A percentile compares a stretch with the other conserved stretches of the same genome.
Evolutionary conservation across 2,329 filamentous ascomycete genomes (phyloP).

Genomic region (Fusarium continuum): DNA sequence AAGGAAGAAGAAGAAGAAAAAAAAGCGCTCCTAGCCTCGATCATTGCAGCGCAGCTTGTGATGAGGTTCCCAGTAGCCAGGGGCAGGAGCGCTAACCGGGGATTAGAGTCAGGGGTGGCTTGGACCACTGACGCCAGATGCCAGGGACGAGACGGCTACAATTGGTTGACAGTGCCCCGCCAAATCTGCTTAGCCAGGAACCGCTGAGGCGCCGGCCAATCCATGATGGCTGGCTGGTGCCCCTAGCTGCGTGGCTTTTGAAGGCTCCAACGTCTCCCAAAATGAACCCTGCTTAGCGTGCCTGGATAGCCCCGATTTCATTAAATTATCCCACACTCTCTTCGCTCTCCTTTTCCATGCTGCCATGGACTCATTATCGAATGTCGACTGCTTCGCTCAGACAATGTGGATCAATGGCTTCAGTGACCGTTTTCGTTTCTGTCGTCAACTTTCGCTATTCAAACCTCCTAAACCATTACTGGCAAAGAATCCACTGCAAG

Average conservation of each 20-base stretch:
- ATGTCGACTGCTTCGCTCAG: neutral
- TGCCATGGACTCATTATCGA: slow-evolving; percentile 5
- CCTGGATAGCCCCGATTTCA: slow-evolving; percentile 11
- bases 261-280: slow-evolving; percentile 18
- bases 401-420: neutral
- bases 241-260: slow-evolving; percentile 10
- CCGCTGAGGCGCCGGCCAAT: slow-evolving; percentile 33
- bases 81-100: slow-evolving; percentile 12
- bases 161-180: slow-evolving; percentile 33
- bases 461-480: no score
- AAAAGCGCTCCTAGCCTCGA: neutral
- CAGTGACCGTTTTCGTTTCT: neutral
- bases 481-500: no score
- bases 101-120: slow-evolving; percentile 15
- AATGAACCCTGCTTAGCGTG: slow-evolving; percentile 7
- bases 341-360: slow-evolving; percentile 20
- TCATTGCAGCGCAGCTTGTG: neutral
- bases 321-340: slow-evolving; percentile 32
- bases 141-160: slow-evolving; percentile 36
- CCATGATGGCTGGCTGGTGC: slow-evolving; percentile 5
- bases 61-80: slow-evolving; percentile 21
- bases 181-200: slow-evolving; percentile 43
- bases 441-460: neutral
- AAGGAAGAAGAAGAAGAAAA: neutral
- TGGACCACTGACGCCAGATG: slow-evolving; percentile 27